Evolutionary conservation across 495 filamentous ascomycete species (phyloP).

Genomic region (Neurospora cerealis): DNA sequence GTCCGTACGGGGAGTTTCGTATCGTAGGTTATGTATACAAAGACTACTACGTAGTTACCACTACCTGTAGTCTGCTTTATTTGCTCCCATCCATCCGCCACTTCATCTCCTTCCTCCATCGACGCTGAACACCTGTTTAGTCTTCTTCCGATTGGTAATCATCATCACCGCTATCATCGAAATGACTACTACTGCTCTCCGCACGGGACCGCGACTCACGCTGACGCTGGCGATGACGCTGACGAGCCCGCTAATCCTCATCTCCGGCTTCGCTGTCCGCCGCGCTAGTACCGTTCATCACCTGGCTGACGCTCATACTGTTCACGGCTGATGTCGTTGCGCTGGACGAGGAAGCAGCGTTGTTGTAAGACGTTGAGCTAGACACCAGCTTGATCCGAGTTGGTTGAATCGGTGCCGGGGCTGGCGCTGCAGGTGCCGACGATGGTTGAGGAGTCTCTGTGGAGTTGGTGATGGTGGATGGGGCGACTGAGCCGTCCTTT

Average conservation of each 20-base stretch:
- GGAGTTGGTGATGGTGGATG: conserved; percentile 44
- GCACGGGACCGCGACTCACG: not conserved
- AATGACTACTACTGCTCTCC: not conserved
- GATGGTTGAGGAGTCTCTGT: conserved; percentile 57
- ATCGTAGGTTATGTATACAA: not conserved
- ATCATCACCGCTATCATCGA: not conserved
- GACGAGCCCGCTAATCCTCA: conserved; percentile 24
- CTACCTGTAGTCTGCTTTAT: not conserved
- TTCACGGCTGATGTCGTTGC: conserved; percentile 16
- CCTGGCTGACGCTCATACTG: conserved; percentile 25
- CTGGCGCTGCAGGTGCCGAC: conserved; percentile 10
- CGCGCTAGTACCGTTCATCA: conserved; percentile 30
- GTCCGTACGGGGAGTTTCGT: not conserved
- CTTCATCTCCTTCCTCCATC: not conserved
- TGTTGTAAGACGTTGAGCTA: conserved; percentile 33
- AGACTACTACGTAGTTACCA: not conserved
- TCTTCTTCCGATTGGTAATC: not conserved
- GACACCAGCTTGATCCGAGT: conserved; percentile 47
- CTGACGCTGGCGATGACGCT: not conserved
- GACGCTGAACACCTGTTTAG: not conserved
- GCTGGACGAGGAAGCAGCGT: not conserved
- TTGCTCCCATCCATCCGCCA: not conserved
- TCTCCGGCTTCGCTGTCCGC: conserved; percentile 27
- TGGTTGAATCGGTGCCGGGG: conserved; percentile 15
- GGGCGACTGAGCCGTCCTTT: conserved; percentile 56